Evolutionary conservation across 192 early-diverging fungal genomes (phyloP), one percentile per base, ranked within the genome.

Genomic region (Phlyctochytrium planicorne): DNA sequence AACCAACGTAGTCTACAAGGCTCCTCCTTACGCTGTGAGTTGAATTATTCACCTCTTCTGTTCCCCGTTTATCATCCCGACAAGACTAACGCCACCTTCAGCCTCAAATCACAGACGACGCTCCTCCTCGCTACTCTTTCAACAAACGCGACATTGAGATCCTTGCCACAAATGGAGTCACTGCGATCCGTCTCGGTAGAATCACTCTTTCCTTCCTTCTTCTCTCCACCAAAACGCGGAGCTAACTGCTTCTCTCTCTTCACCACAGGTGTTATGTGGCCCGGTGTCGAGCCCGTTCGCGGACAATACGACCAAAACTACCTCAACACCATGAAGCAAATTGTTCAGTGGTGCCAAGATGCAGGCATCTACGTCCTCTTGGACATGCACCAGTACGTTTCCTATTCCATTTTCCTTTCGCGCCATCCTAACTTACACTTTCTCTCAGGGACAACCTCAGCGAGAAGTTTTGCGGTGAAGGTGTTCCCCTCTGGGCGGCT

Each of bases 361-460:
- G 75, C 86, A 20, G 78, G 79, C 34, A 87, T 89, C 52, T 89
- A 84, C 63, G 80, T 87, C 4, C 60, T 89, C 17, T 71, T 89
- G 2, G 88, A 89, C 63, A 82, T 86, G 47, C 88, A 89, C 71
- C 88, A 89, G 34, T 60, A 70, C 16, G 50, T 60, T n/a, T n/a
- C n/a, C n/a, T n/a, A n/a, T n/a, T n/a, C n/a, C n/a, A n/a, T n/a
- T n/a, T n/a, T n/a, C n/a, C n/a, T n/a, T n/a, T n/a, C n/a, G n/a
- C n/a, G n/a, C n/a, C n/a, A n/a, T n/a, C n/a, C n/a, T n/a, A n/a
- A n/a, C n/a, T n/a, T n/a, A n/a, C n/a, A n/a, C n/a, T n/a, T n/a
- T n/a, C n/a, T n/a, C n/a, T n/a, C n/a, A n/a, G n/a, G n/a, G n/a
- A n/a, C n/a, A n/a, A n/a, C 50, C 50, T 61, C 53, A 53, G 55